phyloP scores from a whole-genome alignment of 148 eudicot species.

The Fallopia convolvulus region DNA sequence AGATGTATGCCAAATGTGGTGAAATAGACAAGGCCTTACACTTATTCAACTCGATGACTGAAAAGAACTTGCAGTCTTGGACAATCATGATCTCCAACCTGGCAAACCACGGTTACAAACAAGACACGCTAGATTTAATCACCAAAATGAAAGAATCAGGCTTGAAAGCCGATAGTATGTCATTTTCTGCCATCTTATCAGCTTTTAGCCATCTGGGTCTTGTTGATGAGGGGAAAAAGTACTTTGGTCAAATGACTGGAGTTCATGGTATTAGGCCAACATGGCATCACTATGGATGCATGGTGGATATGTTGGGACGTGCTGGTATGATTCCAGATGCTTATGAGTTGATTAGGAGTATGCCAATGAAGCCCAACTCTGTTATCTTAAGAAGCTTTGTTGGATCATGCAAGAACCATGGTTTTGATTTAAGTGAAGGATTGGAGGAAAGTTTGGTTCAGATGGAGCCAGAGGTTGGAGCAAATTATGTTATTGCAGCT shows the following conservation, averaged over 20 bases:
- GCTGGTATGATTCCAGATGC: slow-evolving; percentile 26
- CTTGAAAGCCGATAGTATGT: slow-evolving; percentile 28
- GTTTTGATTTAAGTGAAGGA: slow-evolving; percentile 21
- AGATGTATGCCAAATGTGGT: slow-evolving; percentile 40
- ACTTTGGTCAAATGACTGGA: slow-evolving; percentile 20
- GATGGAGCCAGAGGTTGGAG: slow-evolving; percentile 41
- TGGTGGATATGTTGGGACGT: slow-evolving; percentile 29
- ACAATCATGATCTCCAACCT: slow-evolving; percentile 36
- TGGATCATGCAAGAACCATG: slow-evolving; percentile 32
- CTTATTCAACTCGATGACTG: slow-evolving; percentile 29
- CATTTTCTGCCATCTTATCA: slow-evolving; percentile 40
- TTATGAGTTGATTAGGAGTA: slow-evolving; percentile 16
- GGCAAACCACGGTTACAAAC: slow-evolving; percentile 35
- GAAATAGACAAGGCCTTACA: slow-evolving; percentile 16
- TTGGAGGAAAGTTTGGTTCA: slow-evolving; percentile 24
- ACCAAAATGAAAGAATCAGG: slow-evolving; percentile 26
- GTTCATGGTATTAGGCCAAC: slow-evolving; percentile 23
- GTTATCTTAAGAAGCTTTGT: slow-evolving; percentile 37
- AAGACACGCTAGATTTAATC: slow-evolving; percentile 26
- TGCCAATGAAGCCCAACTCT: slow-evolving; percentile 29
- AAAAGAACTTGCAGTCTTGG: slow-evolving; percentile 31
- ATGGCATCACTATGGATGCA: slow-evolving; percentile 28
- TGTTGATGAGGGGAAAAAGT: slow-evolving; percentile 26
- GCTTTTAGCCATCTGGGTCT: slow-evolving; percentile 52
- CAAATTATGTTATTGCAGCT: slow-evolving; percentile 41